Evolutionary conservation across 169 alveolate genomes (phyloP), one percentile per base, ranked within the genome.

Genomic region (Eimeria tenella): DNA sequence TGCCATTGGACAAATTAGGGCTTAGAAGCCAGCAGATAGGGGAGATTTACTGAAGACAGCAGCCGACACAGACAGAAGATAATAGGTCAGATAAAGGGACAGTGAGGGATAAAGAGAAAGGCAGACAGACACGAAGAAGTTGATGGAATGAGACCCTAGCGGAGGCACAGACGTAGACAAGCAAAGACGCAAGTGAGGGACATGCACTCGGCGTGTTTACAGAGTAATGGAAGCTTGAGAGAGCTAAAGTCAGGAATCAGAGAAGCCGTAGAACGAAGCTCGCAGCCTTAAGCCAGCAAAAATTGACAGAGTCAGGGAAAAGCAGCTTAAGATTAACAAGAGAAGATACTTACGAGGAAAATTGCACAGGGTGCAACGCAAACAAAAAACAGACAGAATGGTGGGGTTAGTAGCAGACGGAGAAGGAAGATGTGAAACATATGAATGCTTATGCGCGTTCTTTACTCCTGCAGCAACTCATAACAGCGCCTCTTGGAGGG

Each of bases 401-500:
- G 50, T 50, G 25, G 42, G 19, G 25, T 31, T 50, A 68, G 77
- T 50, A n/a, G 77, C 77, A 68, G 50, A 15, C 42, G 73, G n/a
- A 10, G n/a, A 63, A 63, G 21, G 15, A 63, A 23, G 21, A 63
- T 19, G n/a, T 19, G 25, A 68, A 10, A 58, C 68, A 10, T 17
- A 10, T 21, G 17, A 10, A 71, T 7, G n/a, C 9, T 71, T 5
- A 8, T 74, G 19, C n/a, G 31, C 50, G 84, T 31, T 25, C 23
- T 9, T 31, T 25, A 55, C 62, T 74, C 55, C 63, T 86, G 83
- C 93, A 87, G 93, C 93, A 49, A 87, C 93, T 23, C 93, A 87
- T 86, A 87, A 87, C 86, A 87, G 93, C 75, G 93, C 93, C 53
- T 87, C 93, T 0, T 87, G 93, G 93, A 21, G 81, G 42, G 75